Percentiles rank a stretch among this genome's conserved stretches.
Conservation (phyloP, 352 stramenopile species). For the Pythium volutum region DNA sequence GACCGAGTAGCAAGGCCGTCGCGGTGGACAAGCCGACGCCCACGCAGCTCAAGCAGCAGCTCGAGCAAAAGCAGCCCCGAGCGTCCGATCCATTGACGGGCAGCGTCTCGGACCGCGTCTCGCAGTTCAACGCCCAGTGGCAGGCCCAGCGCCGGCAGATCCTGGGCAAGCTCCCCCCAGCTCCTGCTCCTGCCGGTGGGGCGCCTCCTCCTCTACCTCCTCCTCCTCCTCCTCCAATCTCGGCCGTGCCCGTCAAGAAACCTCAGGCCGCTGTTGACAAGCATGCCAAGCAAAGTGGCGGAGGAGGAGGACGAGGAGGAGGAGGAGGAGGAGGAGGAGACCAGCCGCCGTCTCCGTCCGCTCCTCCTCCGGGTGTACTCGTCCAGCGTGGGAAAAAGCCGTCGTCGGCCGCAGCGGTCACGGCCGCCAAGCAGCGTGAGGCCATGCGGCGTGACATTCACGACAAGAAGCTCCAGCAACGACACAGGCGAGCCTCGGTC, state of each 20-base stretch:
- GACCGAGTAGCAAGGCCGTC: slow-evolving; percentile 4
- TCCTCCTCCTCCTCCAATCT: slow-evolving; percentile 3
- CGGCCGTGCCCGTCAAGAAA: slow-evolving; percentile 1
- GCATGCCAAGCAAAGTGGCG: background rate
- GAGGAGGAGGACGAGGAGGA: no score
- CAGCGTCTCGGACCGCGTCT: slow-evolving; percentile 34
- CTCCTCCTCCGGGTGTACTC: background rate
- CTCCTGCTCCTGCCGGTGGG: no score
- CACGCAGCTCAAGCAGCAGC: background rate
- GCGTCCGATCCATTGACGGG: background rate
- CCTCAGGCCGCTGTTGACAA: background rate
- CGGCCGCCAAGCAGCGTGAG: slow-evolving; percentile 20
- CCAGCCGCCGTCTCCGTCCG: background rate
- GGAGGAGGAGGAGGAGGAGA: background rate
- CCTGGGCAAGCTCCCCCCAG: slow-evolving; percentile 9
- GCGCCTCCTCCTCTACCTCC: background rate
- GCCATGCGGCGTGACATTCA: slow-evolving; percentile 39
- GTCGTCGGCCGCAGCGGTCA: slow-evolving; percentile 10
- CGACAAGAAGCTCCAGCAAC: slow-evolving; percentile 36
- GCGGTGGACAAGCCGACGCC: slow-evolving; percentile 2
- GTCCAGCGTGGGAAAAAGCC: slow-evolving; percentile 12
- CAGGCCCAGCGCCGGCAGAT: slow-evolving; percentile 19
- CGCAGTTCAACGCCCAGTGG: slow-evolving; percentile 43
- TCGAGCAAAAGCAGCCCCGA: background rate
- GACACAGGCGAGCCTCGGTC: background rate